A percentile compares a stretch with the other conserved stretches of the same genome.
phyloP scores from a whole-genome alignment of 75 land plant species.

The Selaginella moellendorffii region DNA sequence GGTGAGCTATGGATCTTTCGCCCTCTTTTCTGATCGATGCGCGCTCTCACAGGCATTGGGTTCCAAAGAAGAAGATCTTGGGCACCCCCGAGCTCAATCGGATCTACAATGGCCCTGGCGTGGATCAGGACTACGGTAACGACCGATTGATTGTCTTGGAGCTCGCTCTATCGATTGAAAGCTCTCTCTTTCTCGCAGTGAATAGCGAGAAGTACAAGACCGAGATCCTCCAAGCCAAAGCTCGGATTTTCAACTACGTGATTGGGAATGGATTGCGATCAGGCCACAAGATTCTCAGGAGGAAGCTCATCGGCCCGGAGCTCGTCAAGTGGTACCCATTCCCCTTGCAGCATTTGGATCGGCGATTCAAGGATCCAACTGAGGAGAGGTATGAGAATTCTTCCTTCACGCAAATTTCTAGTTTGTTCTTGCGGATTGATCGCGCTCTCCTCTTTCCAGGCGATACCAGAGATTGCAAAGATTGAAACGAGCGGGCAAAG shows the following conservation, averaged over 20 bases:
- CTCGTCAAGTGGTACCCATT: constrained; percentile 67
- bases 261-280: constrained; percentile 69
- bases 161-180: too few relatives aligned
- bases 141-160: background rate
- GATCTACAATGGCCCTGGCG: background rate
- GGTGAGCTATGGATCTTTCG: background rate
- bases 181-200: background rate
- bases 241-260: constrained; percentile 76
- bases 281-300: constrained; percentile 56
- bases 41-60: background rate
- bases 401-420: background rate
- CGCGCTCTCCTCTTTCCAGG: too few relatives aligned
- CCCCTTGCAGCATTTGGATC: constrained; percentile 53
- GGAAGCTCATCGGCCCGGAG: constrained; percentile 73
- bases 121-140: background rate
- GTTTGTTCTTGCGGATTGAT: too few relatives aligned
- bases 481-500: constrained; percentile 85
- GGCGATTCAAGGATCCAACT: constrained; percentile 24
- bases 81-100: background rate
- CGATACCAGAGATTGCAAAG: constrained; percentile 42
- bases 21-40: background rate
- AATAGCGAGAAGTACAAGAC: background rate
- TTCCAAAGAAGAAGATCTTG: background rate
- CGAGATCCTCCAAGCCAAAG: constrained; percentile 61
- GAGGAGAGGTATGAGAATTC: constrained; percentile 46